Percentiles rank a stretch among this genome's conserved stretches.
Conservation (phyloP, 768 basidiomycete species). For the Macrolepiota dolichaula region DNA sequence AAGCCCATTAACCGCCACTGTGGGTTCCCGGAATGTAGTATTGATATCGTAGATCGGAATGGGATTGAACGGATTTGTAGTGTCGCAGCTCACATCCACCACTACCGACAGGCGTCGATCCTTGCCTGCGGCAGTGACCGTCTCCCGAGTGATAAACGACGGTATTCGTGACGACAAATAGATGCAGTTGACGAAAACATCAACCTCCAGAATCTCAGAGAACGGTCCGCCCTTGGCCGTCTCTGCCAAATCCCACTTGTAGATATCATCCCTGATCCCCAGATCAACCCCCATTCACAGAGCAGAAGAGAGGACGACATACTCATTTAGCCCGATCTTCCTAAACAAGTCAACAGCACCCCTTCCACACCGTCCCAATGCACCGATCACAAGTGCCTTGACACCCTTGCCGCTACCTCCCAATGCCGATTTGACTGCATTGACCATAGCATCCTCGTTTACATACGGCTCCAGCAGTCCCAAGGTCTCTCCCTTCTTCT, state of each 20-base stretch:
- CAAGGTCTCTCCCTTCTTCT: constrained; percentile 55
- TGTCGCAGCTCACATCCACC: constrained; percentile 98
- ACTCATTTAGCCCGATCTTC: constrained; percentile 96
- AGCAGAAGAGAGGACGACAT: constrained; percentile 28
- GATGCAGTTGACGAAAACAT: constrained; percentile 99
- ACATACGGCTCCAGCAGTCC: constrained; percentile 75
- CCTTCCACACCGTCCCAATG: constrained; percentile 89
- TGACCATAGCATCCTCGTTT: constrained; percentile 84
- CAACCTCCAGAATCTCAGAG: constrained; percentile 90
- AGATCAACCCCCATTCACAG: constrained; percentile 4
- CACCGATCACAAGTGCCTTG: constrained; percentile 92
- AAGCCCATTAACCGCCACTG: constrained; percentile 73
- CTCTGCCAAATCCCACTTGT: constrained; percentile 98
- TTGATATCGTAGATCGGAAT: constrained; percentile 93
- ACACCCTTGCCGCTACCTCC: constrained; percentile 69
- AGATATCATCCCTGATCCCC: constrained; percentile 72
- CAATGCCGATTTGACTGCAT: constrained; percentile 61
- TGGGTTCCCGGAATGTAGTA: constrained; percentile 91
- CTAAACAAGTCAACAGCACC: constrained; percentile 95
- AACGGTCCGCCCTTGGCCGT: constrained; percentile 97
- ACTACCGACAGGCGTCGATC: constrained; percentile 71
- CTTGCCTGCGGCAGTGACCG: constrained; percentile 69
- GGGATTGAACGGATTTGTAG: constrained; percentile 97
- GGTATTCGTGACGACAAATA: constrained; percentile 88
- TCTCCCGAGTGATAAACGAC: constrained; percentile 71